phyloP scores from a whole-genome alignment of 352 stramenopile genomes.

The Phytophthora litchii region DNA sequence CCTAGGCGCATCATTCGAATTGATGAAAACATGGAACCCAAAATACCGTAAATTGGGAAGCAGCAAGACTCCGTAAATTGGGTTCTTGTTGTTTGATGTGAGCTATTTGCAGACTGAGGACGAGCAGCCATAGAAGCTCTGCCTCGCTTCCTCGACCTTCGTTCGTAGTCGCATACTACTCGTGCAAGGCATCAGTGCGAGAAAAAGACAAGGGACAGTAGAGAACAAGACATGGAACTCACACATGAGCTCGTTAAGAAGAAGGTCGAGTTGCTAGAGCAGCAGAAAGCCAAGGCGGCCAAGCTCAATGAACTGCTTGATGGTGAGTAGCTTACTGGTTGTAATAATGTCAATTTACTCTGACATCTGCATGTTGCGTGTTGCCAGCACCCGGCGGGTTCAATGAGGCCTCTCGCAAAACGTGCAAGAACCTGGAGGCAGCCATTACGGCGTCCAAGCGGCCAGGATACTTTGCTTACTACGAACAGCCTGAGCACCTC shows the following conservation, averaged over 20 bases:
- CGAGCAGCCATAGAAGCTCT: slow-evolving; percentile 11
- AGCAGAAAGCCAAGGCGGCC: slow-evolving; percentile 69
- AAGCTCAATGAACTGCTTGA: slow-evolving; percentile 65
- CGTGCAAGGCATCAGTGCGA: too few relatives aligned
- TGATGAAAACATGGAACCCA: slow-evolving; percentile 3
- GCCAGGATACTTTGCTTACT: slow-evolving; percentile 78
- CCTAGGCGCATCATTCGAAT: slow-evolving; percentile 2
- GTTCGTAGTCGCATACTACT: background rate
- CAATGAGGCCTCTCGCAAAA: slow-evolving; percentile 78
- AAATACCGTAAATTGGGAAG: too few relatives aligned
- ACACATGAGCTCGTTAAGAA: slow-evolving; percentile 75
- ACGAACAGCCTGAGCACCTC: slow-evolving; percentile 64
- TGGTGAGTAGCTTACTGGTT: slow-evolving; percentile 29
- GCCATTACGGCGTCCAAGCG: slow-evolving; percentile 77
- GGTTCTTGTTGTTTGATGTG: too few relatives aligned
- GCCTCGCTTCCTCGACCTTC: slow-evolving; percentile 3
- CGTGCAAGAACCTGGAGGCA: slow-evolving; percentile 81
- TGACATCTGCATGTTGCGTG: background rate
- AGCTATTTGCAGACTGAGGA: slow-evolving; percentile 1
- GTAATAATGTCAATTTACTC: background rate
- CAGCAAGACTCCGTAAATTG: too few relatives aligned
- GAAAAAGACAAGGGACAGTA: background rate
- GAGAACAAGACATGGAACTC: slow-evolving; percentile 33
- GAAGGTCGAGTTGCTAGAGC: slow-evolving; percentile 75
- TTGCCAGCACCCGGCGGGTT: slow-evolving; percentile 59